These are phyloP conservation scores for Physcomitrellopsis africana DNA, from an alignment of 225 moss, liverwort and hornwort species.

Conservation along the genomic window DNA sequence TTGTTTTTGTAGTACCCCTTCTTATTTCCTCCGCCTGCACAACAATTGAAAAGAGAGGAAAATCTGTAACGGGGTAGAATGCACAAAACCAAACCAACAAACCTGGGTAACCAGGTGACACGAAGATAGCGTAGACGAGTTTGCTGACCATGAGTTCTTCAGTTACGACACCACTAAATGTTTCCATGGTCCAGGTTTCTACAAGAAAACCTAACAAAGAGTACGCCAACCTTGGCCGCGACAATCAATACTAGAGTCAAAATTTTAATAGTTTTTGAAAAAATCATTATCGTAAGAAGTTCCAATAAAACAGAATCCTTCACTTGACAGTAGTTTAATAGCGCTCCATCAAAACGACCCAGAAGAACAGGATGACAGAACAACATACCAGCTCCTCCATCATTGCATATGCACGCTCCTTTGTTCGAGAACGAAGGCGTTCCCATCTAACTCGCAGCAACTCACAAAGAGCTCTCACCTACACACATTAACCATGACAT, in stretches of 20 bases:
- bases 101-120: not conserved
- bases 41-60: slow-evolving; percentile 17
- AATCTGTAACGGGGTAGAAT: not conserved
- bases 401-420: slow-evolving; percentile 81
- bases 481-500: slow-evolving; percentile 17
- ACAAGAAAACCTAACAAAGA: not conserved
- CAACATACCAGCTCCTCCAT: slow-evolving; percentile 87
- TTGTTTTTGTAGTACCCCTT: slow-evolving; percentile 64
- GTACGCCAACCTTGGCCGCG: slow-evolving; percentile 19
- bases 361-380: slow-evolving; percentile 27
- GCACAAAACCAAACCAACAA: not conserved
- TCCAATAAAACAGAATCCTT: not conserved
- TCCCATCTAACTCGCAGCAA: slow-evolving; percentile 92
- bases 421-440: slow-evolving; percentile 80
- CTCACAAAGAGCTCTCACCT: slow-evolving; percentile 90
- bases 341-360: slow-evolving; percentile 12
- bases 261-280: not conserved
- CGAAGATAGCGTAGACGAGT: not conserved
- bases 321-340: not conserved
- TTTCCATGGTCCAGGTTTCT: slow-evolving; percentile 7
- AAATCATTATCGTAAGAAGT: not conserved
- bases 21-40: slow-evolving; percentile 74
- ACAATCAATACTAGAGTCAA: not conserved
- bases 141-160: not conserved
- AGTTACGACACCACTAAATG: not conserved